Evolutionary conservation across 257 asterid species (phyloP), one percentile per base, ranked within the genome.

Genomic region (Scutellaria minor): DNA sequence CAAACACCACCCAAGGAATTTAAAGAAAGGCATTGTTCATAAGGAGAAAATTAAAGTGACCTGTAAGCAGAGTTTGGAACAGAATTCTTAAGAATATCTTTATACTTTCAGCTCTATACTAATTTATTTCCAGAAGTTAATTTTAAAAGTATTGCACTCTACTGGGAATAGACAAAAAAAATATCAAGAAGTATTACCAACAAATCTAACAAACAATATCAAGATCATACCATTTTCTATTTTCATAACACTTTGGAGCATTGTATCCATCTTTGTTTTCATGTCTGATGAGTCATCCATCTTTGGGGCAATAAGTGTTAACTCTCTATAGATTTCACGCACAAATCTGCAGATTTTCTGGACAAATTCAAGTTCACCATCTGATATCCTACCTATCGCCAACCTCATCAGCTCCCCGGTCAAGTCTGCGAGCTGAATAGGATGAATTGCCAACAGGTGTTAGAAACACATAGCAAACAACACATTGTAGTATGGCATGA

Each of bases 361-460:
- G 14, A 98, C 98, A 74, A 75, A 94, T 44, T 91, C 97, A 44
- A 84, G 79, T 77, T 94, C 99, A 40, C 97, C 98, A 70, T 89
- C 99, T 44, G 99, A 94, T 75, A 94, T 91, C 80, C 98, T 85
- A 66, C 99, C 95, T 13, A 94, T 91, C 8, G 99, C 99, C 82
- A 94, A 65, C 85, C 99, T 82, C 97, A 94, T 94, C 74, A 94
- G 82, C 83, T 94, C 98, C 62, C 99, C 98, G 0, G 99, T 94
- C 83, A 94, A 90, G 79, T 94, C 99, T 1, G 99, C 96, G 70
- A 94, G 81, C 99, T 94, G 80, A 73, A 84, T 67, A 70, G 67
- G 70, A 74, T 79, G 71, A 73, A 68, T 70, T 14, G 50, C 31
- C 12, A 45, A 64, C 22, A 10, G 50, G 54, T 20, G 56, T 73